Conservation (phyloP, 352 stramenopile species). For the Globisporangium orthogonon region DNA sequence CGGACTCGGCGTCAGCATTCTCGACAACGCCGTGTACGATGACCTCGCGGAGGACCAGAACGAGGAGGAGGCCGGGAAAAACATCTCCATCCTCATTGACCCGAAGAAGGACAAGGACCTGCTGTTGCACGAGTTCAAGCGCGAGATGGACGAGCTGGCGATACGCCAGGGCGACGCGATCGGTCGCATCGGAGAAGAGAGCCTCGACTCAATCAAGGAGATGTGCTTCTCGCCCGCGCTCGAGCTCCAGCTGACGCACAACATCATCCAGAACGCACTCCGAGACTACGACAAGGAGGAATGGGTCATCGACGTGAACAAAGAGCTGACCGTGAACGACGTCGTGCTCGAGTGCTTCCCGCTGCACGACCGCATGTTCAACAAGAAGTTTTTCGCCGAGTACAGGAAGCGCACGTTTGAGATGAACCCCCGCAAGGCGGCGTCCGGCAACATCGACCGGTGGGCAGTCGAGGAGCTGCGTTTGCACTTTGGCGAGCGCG, state of each 20-base stretch:
- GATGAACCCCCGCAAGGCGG: constrained; percentile 55
- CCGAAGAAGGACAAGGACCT: constrained; percentile 81
- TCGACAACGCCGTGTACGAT: constrained; percentile 70
- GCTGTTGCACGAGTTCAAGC: constrained; percentile 83
- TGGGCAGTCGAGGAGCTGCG: constrained; percentile 84
- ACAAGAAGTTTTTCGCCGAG: constrained; percentile 84
- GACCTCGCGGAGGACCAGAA: constrained; percentile 26
- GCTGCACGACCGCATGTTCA: constrained; percentile 80
- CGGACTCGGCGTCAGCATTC: constrained; percentile 55
- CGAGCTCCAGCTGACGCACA: constrained; percentile 84
- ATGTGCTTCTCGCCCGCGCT: constrained; percentile 84
- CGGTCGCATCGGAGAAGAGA: constrained; percentile 65
- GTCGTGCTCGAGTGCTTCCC: constrained; percentile 79
- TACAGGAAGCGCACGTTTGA: constrained; percentile 82
- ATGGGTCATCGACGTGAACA: constrained; percentile 83
- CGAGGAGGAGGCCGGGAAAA: constrained; percentile 49
- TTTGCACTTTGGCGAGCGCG: constrained; percentile 82
- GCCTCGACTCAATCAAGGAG: constrained; percentile 66
- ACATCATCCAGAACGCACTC: constrained; percentile 86
- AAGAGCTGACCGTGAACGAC: constrained; percentile 71
- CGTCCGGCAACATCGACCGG: constrained; percentile 70
- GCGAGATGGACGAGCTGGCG: constrained; percentile 78
- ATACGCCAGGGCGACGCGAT: constrained; percentile 73
- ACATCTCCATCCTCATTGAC: constrained; percentile 76
- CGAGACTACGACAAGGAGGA: constrained; percentile 86